Evolutionary conservation across 768 basidiomycete species (phyloP).

Genomic region (Suillus discolor): DNA sequence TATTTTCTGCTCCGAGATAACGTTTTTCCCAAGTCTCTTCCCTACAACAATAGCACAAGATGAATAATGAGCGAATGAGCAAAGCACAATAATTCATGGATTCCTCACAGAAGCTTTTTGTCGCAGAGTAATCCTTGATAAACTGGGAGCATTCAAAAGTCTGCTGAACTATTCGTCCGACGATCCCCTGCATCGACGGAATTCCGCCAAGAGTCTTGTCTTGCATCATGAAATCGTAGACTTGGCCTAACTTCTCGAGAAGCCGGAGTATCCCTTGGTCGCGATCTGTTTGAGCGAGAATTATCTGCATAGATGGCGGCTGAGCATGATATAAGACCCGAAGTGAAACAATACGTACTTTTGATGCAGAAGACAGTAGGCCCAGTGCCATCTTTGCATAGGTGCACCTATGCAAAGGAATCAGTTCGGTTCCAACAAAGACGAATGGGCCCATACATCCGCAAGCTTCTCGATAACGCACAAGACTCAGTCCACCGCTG

Average conservation of each 20-base stretch:
- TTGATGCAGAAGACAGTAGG: not conserved
- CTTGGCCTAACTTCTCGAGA: not conserved
- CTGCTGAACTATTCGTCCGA: slow-evolving; percentile 4
- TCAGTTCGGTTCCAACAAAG: not conserved
- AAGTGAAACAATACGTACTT: not conserved
- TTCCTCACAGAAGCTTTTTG: slow-evolving; percentile 11
- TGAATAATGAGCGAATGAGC: not conserved
- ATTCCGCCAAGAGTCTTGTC: not conserved
- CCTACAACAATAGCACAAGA: not conserved
- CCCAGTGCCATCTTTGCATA: slow-evolving; percentile 7
- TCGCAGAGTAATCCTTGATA: slow-evolving; percentile 9
- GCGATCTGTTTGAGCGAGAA: not conserved
- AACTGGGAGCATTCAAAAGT: slow-evolving; percentile 10
- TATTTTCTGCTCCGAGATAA: not conserved
- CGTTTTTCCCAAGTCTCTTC: slow-evolving; percentile 2
- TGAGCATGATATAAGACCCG: too few species aligned
- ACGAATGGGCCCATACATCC: not conserved
- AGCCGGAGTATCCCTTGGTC: slow-evolving; percentile 4
- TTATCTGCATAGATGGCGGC: not conserved
- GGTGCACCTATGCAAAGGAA: not conserved
- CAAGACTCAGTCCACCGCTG: too few species aligned
- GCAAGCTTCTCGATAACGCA: not conserved
- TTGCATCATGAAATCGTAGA: slow-evolving; percentile 7
- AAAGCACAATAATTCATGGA: not conserved
- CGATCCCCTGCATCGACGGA: not conserved